Conservation (phyloP, 345 rosid species). For the Abelmoschus esculentus region DNA sequence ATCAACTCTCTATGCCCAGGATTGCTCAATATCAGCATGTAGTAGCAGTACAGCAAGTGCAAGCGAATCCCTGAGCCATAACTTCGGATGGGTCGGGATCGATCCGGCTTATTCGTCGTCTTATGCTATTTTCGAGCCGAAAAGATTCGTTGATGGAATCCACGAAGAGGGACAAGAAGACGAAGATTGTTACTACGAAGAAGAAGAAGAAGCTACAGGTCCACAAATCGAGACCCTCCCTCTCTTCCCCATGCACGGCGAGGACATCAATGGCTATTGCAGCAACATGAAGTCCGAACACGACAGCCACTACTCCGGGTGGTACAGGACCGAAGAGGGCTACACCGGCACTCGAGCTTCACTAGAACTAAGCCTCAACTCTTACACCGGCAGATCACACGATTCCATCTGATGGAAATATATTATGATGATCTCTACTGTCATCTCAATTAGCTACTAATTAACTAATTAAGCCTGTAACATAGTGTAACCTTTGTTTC, state of each 20-base stretch:
- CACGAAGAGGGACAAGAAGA: constrained; percentile 29
- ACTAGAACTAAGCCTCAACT: constrained; percentile 75
- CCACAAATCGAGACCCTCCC: constrained; percentile 71
- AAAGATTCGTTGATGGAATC: constrained; percentile 20
- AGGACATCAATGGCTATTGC: constrained; percentile 33
- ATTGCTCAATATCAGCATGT: constrained; percentile 46
- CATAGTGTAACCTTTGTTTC: not conserved
- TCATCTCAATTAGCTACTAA: constrained; percentile 23
- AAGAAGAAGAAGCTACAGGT: constrained; percentile 20
- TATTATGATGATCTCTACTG: constrained; percentile 6
- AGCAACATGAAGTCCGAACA: constrained; percentile 27
- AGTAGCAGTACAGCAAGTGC: constrained; percentile 16
- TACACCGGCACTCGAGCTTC: constrained; percentile 39
- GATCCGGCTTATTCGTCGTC: constrained; percentile 26
- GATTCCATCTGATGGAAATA: constrained; percentile 20
- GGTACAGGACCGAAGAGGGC: constrained; percentile 26
- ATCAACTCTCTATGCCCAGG: constrained; percentile 18
- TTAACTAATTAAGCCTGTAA: constrained; percentile 13
- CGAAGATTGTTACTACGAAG: constrained; percentile 12
- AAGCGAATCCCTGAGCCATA: constrained; percentile 28
- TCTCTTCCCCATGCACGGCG: constrained; percentile 76
- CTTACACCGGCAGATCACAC: constrained; percentile 44
- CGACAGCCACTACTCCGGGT: constrained; percentile 18
- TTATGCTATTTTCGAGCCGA: constrained; percentile 29
- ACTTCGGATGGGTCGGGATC: constrained; percentile 47